Evolutionary conservation across 2,329 filamentous ascomycete genomes (phyloP), one percentile per base, ranked within the genome.

Genomic region (Fusarium euwallaceae): DNA sequence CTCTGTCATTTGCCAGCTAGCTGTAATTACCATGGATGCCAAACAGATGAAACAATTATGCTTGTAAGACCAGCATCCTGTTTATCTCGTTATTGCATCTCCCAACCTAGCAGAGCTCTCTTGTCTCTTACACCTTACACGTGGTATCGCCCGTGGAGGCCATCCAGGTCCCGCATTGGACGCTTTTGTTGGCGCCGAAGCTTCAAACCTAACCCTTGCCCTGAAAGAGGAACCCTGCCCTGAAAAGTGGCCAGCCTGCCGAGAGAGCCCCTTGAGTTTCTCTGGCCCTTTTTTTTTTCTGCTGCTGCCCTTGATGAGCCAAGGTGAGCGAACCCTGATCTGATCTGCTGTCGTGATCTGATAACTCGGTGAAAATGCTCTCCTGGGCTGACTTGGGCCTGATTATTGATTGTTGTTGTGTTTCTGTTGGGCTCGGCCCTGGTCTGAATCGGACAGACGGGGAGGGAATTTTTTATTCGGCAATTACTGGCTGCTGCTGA

Each of bases 151-250:
- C 29, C 59, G 37, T 67, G 64, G 64, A 63, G 53, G 59, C 45
- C 59, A 56, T 64, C 37, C 43, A 43, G 64, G 64, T 64, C 65
- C 65, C 60, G 45, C 67, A 66, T 66, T 56, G 36, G 36, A 27
- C 51, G 45, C 61, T 64, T 64, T 64, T 24, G 61, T 41, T 64
- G 45, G 61, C 61, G 61, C 43, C 39, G 61, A 51, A 62, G 43
- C 29, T 60, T 71, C 61, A 71, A 59, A 71, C 62, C 64, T 66
- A 67, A 67, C 64, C 64, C 64, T 67, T 62, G 64, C 59, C 72
- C 72, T 72, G 74, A 73, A 73, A 59, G 62, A 69, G 68, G 67
- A 69, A 64, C 69, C 69, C 69, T 71, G 66, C 72, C 72, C 69
- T 72, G 70, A 72, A 39, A 53, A 37, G 55, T 58, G 55, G 32